Base-by-base conservation (phyloP, 768 basidiomycete species). In the Tricholoma saponaceum region DNA sequence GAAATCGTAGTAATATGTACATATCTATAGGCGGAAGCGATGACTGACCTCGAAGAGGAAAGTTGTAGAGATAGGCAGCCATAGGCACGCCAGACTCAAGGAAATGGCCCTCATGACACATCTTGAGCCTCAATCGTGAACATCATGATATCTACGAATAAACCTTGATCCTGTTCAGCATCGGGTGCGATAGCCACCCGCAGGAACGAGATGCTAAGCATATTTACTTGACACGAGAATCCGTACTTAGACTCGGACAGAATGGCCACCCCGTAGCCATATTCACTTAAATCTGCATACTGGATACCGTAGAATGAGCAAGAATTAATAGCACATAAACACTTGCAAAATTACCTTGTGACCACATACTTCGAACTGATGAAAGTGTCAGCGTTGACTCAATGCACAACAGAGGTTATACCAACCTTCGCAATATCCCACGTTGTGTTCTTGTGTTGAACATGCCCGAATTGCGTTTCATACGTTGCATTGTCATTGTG, bases 201-300 rank as follows among this genome's bases (percentile, higher is more conserved):
- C 16, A 98, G 81, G 5, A 98, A 78, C 8, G 94, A 96, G 51
- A 98, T 88, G 47, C 90, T 80, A 61, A 99, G 79, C 18, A 93
- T 74, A 60, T 94, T 94, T 3, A 95, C 95, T 51, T 82, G 79
- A 63, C 90, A 92, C 0, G 91, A 80, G 73, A 93, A 95, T 4
- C 94, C 95, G 59, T 97, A 98, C 72, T 98, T 98, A 58, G 92
- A 95, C 70, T 98, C 96, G 7, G 95, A 97, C 5, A 99, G 74
- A 54, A 98, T 79, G 0, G 95, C 95, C 1, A 97, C 90, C 12
- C 97, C 97, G 65, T 98, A 98, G 2, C 97, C 96, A 62, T 85
- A 98, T 71, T 96, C 95, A 72, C 89, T 91, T 44, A 95, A 72
- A 69, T 95, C 92, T 3, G 90, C 90, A 61, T 81, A 95, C 90